Evolutionary conservation across 345 rosid species (phyloP).

Genomic region (Luvunga scandens): DNA sequence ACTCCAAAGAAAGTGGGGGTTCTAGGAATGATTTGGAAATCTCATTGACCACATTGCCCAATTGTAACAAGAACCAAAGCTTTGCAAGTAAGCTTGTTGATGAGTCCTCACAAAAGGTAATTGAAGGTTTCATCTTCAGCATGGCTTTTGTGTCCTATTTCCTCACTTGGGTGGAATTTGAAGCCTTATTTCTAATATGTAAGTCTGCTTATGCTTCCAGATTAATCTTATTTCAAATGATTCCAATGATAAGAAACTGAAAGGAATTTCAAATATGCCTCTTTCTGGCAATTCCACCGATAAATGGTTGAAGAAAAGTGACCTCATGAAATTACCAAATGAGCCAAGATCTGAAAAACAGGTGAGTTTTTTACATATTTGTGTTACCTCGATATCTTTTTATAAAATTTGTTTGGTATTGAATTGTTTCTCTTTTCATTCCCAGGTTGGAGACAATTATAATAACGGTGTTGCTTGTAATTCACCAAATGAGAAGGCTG

Average conservation of each 20-base stretch:
- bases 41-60: slow-evolving; percentile 3
- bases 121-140: slow-evolving; percentile 11
- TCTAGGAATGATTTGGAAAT: slow-evolving; percentile 13
- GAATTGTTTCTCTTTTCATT: slow-evolving; percentile 23
- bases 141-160: not conserved
- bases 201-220: slow-evolving; percentile 29
- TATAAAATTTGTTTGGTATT: slow-evolving; percentile 13
- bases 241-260: not conserved
- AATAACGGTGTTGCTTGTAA: slow-evolving; percentile 13
- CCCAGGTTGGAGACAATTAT: slow-evolving; percentile 31
- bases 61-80: slow-evolving; percentile 3
- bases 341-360: slow-evolving; percentile 21
- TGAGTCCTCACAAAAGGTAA: slow-evolving; percentile 43
- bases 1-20: slow-evolving; percentile 16
- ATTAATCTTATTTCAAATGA: slow-evolving; percentile 21
- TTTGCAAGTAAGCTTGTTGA: slow-evolving; percentile 11
- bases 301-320: slow-evolving; percentile 3
- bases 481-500: slow-evolving; percentile 22
- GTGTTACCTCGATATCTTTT: not conserved
- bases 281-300: slow-evolving; percentile 9
- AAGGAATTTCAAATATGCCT: slow-evolving; percentile 10
- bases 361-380: slow-evolving; percentile 19
- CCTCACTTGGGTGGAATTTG: not conserved
- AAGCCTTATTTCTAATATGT: slow-evolving; percentile 14
- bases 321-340: slow-evolving; percentile 10